Evolutionary conservation across 345 rosid species (phyloP).

Genomic region (Garcia nutans): DNA sequence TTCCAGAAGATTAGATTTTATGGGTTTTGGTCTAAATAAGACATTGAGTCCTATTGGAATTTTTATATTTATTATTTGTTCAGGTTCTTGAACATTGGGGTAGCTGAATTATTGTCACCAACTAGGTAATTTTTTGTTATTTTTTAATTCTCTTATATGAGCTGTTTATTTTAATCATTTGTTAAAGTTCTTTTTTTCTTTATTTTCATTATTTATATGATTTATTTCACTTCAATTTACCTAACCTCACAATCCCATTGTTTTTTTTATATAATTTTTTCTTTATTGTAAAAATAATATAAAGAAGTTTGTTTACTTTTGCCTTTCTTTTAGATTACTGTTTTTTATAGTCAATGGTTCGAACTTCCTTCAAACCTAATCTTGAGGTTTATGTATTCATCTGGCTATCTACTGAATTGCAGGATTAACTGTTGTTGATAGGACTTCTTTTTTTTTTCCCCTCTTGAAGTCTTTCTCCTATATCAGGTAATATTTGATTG

Average conservation of each 20-base stretch:
- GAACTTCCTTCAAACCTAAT: conserved; percentile 23
- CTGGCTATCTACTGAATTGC: conserved; percentile 26
- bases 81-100: conserved; percentile 24
- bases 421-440: conserved; percentile 21
- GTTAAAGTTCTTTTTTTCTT: neutral
- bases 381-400: conserved; percentile 18
- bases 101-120: conserved; percentile 13
- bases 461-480: conserved; percentile 11
- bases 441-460: conserved; percentile 15
- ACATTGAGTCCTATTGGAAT: conserved; percentile 12
- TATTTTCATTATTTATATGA: conserved; percentile 21
- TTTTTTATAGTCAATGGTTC: conserved; percentile 27
- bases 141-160: neutral
- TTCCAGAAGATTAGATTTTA: conserved; percentile 29
- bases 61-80: neutral
- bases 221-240: conserved; percentile 33
- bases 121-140: neutral
- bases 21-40: neutral
- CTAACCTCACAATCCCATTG: conserved; percentile 30
- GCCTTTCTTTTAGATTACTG: conserved; percentile 4
- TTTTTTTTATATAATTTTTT: neutral
- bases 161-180: conserved; percentile 5
- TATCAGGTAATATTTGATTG: conserved; percentile 26
- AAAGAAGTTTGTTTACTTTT: conserved; percentile 16
- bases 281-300: conserved; percentile 1